Percentiles rank a stretch among this genome's conserved stretches.
Evolutionary conservation across 768 basidiomycete genomes (phyloP).

Genomic region (Steccherinum ochraceum): DNA sequence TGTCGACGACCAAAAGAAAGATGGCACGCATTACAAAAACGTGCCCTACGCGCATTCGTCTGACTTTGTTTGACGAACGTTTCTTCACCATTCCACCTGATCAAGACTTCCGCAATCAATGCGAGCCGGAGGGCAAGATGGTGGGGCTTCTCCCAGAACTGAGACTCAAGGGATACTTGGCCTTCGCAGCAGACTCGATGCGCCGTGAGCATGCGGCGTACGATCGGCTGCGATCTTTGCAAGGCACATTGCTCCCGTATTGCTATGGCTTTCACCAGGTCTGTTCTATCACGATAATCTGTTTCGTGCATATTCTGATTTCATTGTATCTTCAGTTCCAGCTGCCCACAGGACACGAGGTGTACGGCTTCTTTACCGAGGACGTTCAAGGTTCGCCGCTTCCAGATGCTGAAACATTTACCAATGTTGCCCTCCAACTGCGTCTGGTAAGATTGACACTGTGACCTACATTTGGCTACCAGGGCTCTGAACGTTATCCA

Average conservation of each 20-base stretch:
- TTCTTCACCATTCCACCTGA: neutral
- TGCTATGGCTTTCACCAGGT: neutral
- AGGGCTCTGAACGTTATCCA: too few relatives aligned
- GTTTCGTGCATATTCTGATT: neutral
- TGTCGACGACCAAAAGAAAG: neutral
- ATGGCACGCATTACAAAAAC: neutral
- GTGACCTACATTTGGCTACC: too few relatives aligned
- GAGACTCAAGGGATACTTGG: neutral
- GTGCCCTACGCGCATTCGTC: neutral
- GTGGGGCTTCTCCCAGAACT: too few relatives aligned
- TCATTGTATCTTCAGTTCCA: neutral
- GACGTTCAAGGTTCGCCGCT: neutral
- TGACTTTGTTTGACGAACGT: neutral
- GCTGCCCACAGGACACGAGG: neutral
- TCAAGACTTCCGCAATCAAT: neutral
- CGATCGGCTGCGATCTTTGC: neutral
- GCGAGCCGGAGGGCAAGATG: too few relatives aligned
- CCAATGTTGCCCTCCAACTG: too few relatives aligned
- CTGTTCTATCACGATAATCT: neutral
- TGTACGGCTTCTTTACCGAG: neutral
- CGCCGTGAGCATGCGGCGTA: neutral
- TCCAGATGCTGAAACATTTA: too few relatives aligned
- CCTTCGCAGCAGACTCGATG: neutral
- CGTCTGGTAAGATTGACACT: too few relatives aligned
- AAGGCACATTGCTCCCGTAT: neutral